A percentile compares a stretch with the other conserved stretches of the same genome.
phyloP scores from a whole-genome alignment of 805 yeast genomes.

The Nakazawaea sp. region DNA sequence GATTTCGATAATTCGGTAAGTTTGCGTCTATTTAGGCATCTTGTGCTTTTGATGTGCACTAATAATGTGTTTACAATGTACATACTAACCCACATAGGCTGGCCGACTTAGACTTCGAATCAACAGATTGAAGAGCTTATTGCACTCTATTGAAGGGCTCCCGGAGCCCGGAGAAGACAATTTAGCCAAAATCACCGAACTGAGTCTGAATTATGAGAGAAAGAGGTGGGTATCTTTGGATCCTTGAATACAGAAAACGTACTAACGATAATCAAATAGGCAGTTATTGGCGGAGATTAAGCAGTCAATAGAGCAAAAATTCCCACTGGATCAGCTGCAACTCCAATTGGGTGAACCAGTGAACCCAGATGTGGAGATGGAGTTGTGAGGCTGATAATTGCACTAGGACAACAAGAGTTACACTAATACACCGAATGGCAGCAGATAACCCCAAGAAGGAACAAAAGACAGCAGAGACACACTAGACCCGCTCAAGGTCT shows the following conservation, averaged over 20 bases:
- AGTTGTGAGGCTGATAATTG: too few relatives aligned
- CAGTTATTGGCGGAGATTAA: slow-evolving; percentile 4
- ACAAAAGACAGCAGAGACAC: too few relatives aligned
- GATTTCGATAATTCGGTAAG: slow-evolving; percentile 34
- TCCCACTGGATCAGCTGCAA: too few relatives aligned
- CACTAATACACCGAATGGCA: too few relatives aligned
- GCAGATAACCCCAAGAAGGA: too few relatives aligned
- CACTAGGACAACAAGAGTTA: too few relatives aligned
- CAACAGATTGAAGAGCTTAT: slow-evolving; percentile 24
- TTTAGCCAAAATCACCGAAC: slow-evolving; percentile 23
- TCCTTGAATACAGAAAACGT: slow-evolving; percentile 14
- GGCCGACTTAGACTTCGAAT: slow-evolving; percentile 39
- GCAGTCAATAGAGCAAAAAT: slow-evolving; percentile 1
- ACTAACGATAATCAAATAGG: slow-evolving; percentile 7
- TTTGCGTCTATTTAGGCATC: background rate
- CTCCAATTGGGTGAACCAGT: too few relatives aligned
- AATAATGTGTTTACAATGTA: slow-evolving; percentile 14
- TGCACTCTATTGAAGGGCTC: slow-evolving; percentile 38
- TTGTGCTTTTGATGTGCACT: too few relatives aligned
- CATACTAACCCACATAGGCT: slow-evolving; percentile 17
- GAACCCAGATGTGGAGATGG: too few relatives aligned
- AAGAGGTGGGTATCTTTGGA: slow-evolving; percentile 17
- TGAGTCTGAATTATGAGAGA: slow-evolving; percentile 23
- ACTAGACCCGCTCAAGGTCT: too few relatives aligned
- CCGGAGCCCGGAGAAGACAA: slow-evolving; percentile 33